phyloP scores from a whole-genome alignment of 768 basidiomycete genomes.

The Strobilomyces dryophilus region DNA sequence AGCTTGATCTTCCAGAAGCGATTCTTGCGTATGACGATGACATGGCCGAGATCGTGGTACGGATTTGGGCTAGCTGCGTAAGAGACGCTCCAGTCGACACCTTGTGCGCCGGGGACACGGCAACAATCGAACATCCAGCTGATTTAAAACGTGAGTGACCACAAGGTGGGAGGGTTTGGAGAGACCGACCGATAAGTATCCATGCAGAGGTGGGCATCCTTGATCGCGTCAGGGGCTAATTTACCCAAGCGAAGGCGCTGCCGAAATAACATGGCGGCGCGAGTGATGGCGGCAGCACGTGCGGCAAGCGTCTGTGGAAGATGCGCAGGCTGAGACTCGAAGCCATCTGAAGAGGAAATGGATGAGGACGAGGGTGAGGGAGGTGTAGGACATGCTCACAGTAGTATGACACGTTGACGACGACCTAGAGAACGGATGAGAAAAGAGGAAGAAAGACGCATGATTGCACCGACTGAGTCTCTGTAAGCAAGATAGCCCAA shows the following conservation, averaged over 20 bases:
- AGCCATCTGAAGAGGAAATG: slow-evolving; percentile 57
- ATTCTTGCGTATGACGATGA: slow-evolving; percentile 83
- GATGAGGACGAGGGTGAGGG: slow-evolving; percentile 6
- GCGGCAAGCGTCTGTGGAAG: slow-evolving; percentile 53
- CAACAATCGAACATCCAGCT: slow-evolving; percentile 95
- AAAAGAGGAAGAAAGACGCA: background rate
- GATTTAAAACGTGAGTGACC: background rate
- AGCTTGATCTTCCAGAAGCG: slow-evolving; percentile 79
- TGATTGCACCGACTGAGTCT: slow-evolving; percentile 57
- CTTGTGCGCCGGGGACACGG: slow-evolving; percentile 69
- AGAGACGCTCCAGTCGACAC: slow-evolving; percentile 73
- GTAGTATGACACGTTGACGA: slow-evolving; percentile 93
- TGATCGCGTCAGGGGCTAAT: slow-evolving; percentile 60
- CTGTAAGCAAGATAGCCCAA: slow-evolving; percentile 77
- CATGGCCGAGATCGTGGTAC: slow-evolving; percentile 60
- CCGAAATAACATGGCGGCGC: slow-evolving; percentile 72
- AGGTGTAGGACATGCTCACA: slow-evolving; percentile 45
- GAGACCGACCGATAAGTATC: slow-evolving; percentile 69
- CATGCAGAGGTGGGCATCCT: slow-evolving; percentile 76
- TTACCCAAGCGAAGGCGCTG: slow-evolving; percentile 61
- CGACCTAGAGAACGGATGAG: slow-evolving; percentile 46
- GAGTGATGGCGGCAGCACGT: slow-evolving; percentile 69
- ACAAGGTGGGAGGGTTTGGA: background rate
- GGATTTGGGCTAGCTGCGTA: slow-evolving; percentile 46
- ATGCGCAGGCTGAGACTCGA: slow-evolving; percentile 60